phyloP scores from a whole-genome alignment of 2,329 filamentous ascomycete genomes.

The Calonectria leucothoes region DNA sequence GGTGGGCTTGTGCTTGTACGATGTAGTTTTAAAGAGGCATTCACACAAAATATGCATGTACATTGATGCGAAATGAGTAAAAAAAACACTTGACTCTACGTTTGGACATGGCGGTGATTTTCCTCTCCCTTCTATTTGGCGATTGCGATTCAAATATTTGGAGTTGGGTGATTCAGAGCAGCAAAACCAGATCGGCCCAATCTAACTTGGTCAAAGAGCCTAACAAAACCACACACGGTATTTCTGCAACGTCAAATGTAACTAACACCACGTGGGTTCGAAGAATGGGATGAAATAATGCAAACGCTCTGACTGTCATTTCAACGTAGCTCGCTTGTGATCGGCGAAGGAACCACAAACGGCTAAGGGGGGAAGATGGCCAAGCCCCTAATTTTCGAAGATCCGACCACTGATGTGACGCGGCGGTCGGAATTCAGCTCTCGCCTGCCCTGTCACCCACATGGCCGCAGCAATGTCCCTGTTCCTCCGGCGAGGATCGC shows the following conservation, averaged over 20 bases:
- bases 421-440: neutral
- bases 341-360: neutral
- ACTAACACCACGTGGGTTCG: neutral
- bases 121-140: neutral
- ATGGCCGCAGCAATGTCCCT: neutral
- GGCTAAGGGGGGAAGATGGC: neutral
- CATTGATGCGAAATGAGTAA: slow-evolving; percentile 25
- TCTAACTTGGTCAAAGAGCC: too few species aligned
- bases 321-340: neutral
- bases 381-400: neutral
- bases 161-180: too few species aligned
- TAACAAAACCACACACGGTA: neutral
- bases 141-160: neutral
- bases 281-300: neutral
- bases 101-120: neutral
- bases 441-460: neutral
- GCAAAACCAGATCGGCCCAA: too few species aligned
- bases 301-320: neutral
- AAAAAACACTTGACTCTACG: neutral
- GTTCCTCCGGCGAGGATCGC: too few species aligned
- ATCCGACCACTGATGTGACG: neutral
- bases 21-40: slow-evolving; percentile 40
- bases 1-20: slow-evolving; percentile 34
- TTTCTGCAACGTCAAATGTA: neutral
- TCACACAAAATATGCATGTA: slow-evolving; percentile 36